These are phyloP conservation scores for Hypoxylon sp. DNA, from an alignment of 2,329 filamentous ascomycete species.

Conservation along the genomic window DNA sequence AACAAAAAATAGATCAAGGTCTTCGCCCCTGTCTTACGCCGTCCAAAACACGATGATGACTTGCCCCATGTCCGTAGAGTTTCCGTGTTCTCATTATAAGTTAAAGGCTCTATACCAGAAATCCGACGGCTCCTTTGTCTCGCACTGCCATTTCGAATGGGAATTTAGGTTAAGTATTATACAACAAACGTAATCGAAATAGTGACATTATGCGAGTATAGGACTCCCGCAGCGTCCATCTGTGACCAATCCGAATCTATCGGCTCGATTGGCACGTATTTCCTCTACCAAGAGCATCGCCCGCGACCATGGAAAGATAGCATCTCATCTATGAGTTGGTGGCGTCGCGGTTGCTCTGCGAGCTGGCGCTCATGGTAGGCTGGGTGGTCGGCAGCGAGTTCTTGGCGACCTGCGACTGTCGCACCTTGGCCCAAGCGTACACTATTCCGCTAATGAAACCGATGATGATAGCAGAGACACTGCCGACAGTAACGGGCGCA, in stretches of 20 bases:
- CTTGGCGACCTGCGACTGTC: slow-evolving; percentile 74
- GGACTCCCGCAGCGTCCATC: slow-evolving; percentile 32
- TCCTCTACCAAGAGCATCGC: slow-evolving; percentile 17
- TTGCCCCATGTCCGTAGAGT: slow-evolving; percentile 36
- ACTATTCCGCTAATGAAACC: slow-evolving; percentile 94
- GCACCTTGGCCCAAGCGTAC: slow-evolving; percentile 86
- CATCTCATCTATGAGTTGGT: slow-evolving; percentile 68
- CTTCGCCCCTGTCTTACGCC: slow-evolving; percentile 33
- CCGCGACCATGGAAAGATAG: slow-evolving; percentile 7
- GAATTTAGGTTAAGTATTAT: slow-evolving; percentile 42
- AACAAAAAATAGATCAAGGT: slow-evolving; percentile 18
- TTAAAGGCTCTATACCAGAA: slow-evolving; percentile 46
- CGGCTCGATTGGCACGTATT: slow-evolving; percentile 20
- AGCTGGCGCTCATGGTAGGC: slow-evolving; percentile 84
- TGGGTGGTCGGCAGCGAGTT: slow-evolving; percentile 73
- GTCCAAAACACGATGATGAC: slow-evolving; percentile 34
- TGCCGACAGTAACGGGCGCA: slow-evolving; percentile 89
- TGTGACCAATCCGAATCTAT: slow-evolving; percentile 29
- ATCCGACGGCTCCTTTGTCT: slow-evolving; percentile 34
- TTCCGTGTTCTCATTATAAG: slow-evolving; percentile 41
- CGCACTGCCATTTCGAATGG: slow-evolving; percentile 32
- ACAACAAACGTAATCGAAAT: slow-evolving; percentile 40
- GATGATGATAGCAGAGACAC: slow-evolving; percentile 87
- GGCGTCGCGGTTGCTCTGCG: slow-evolving; percentile 87
- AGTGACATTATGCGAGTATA: too few relatives aligned